phyloP scores from a whole-genome alignment of 495 filamentous ascomycete species.

The Pseudotulostoma volvatum region DNA sequence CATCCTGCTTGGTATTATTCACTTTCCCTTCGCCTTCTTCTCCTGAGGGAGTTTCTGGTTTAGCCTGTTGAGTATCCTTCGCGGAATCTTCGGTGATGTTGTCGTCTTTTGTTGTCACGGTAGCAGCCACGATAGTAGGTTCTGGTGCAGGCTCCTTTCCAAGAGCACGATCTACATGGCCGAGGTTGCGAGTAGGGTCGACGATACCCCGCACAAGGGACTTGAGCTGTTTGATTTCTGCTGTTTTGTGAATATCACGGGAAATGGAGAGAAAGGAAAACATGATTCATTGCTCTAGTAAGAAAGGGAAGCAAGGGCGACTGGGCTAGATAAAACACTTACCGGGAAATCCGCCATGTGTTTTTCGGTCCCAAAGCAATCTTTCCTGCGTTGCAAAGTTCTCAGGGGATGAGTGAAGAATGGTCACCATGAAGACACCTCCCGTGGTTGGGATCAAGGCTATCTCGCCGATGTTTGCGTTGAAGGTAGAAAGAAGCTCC shows the following conservation, averaged over 20 bases:
- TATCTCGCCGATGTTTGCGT: slow-evolving; percentile 70
- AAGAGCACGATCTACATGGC: slow-evolving; percentile 56
- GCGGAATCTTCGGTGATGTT: no score
- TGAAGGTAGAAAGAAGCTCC: slow-evolving; percentile 95
- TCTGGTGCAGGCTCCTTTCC: slow-evolving; percentile 10
- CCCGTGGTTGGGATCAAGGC: slow-evolving; percentile 77
- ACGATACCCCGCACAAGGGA: slow-evolving; percentile 71
- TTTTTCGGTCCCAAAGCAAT: slow-evolving; percentile 77
- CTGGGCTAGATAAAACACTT: no score
- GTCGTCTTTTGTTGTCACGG: no score
- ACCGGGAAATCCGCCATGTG: slow-evolving; percentile 81
- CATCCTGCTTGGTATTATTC: no score
- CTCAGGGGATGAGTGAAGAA: slow-evolving; percentile 25
- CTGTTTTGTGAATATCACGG: background rate
- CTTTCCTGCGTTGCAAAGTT: slow-evolving; percentile 20
- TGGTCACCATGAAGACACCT: slow-evolving; percentile 62
- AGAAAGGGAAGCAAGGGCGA: slow-evolving; percentile 2
- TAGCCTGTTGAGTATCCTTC: no score
- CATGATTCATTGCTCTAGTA: slow-evolving; percentile 1
- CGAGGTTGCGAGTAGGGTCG: slow-evolving; percentile 57
- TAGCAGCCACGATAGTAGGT: slow-evolving; percentile 1
- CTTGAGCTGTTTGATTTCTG: slow-evolving; percentile 82
- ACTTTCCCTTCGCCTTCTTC: no score
- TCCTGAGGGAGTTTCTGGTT: no score
- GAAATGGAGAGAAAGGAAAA: slow-evolving; percentile 4